phyloP scores from a whole-genome alignment of 2,329 filamentous ascomycete genomes.

The Laburnicola sp. region DNA sequence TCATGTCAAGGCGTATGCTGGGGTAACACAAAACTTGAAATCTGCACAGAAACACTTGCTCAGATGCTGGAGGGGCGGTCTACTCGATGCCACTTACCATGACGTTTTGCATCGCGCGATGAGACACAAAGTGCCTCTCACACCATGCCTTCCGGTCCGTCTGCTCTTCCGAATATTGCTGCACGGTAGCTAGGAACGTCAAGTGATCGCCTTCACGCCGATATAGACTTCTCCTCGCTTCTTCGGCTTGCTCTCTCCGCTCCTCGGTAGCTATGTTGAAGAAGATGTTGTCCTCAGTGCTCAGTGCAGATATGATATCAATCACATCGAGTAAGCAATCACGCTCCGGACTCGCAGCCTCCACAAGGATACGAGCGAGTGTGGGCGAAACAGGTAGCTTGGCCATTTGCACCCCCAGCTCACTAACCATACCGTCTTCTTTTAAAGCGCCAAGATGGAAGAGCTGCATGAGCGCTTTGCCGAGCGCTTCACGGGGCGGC shows the following conservation, averaged over 20 bases:
- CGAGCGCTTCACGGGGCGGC: slow-evolving; percentile 74
- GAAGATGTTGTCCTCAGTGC: slow-evolving; percentile 64
- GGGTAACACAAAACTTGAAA: too few relatives aligned
- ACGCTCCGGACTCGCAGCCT: slow-evolving; percentile 69
- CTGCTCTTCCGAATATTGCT: slow-evolving; percentile 61
- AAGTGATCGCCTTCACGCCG: slow-evolving; percentile 66
- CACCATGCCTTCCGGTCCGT: slow-evolving; percentile 64
- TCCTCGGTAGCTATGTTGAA: slow-evolving; percentile 63
- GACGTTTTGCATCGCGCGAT: slow-evolving; percentile 66
- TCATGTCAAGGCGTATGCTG: too few relatives aligned
- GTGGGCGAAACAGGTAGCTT: slow-evolving; percentile 80
- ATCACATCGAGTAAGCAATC: slow-evolving; percentile 81
- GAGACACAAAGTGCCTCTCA: slow-evolving; percentile 60
- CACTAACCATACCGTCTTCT: slow-evolving; percentile 72
- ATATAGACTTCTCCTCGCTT: slow-evolving; percentile 59
- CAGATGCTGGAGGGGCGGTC: too few relatives aligned
- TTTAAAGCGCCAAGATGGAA: slow-evolving; percentile 76
- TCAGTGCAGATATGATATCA: slow-evolving; percentile 73
- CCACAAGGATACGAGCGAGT: slow-evolving; percentile 79
- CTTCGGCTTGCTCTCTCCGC: slow-evolving; percentile 61
- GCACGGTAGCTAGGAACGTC: slow-evolving; percentile 63
- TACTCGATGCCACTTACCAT: slow-evolving; percentile 53
- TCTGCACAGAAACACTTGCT: too few relatives aligned
- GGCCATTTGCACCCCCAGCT: slow-evolving; percentile 74
- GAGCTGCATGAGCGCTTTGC: slow-evolving; percentile 80